Evolutionary conservation across 495 filamentous ascomycete species (phyloP).

Genomic region (Hypoxylon trugodes): DNA sequence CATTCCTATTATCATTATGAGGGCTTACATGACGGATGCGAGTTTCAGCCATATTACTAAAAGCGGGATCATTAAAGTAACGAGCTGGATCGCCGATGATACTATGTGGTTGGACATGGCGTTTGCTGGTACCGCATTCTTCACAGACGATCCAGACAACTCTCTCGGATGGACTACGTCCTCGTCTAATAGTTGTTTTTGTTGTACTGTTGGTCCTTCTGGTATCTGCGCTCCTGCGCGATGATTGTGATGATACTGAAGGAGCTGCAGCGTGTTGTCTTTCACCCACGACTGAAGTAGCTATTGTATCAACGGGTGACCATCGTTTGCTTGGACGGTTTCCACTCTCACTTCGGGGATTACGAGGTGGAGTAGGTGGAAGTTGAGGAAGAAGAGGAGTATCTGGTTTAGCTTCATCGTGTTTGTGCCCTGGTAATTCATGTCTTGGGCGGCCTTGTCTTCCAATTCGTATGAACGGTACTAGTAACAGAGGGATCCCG

Average conservation of each 20-base stretch:
- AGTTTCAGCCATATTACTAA: slow-evolving; percentile 11
- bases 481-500: slow-evolving; percentile 37
- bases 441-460: slow-evolving; percentile 34
- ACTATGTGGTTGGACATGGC: slow-evolving; percentile 36
- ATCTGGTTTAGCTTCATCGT: not conserved
- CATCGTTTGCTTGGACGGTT: slow-evolving; percentile 43
- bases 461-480: slow-evolving; percentile 48
- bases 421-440: not conserved
- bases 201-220: slow-evolving; percentile 30
- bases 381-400: slow-evolving; percentile 1
- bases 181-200: slow-evolving; percentile 37
- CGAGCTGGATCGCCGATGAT: slow-evolving; percentile 41
- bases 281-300: slow-evolving; percentile 26
- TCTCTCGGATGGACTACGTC: slow-evolving; percentile 39
- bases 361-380: slow-evolving; percentile 17
- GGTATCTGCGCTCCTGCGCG: slow-evolving; percentile 35
- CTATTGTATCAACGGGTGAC: slow-evolving; percentile 42
- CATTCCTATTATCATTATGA: not conserved
- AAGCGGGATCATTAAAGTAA: slow-evolving; percentile 42
- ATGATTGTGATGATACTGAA: slow-evolving; percentile 43
- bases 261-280: slow-evolving; percentile 34
- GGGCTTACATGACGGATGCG: slow-evolving; percentile 7
- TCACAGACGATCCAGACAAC: slow-evolving; percentile 46
- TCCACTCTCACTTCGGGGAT: slow-evolving; percentile 13
- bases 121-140: slow-evolving; percentile 45